Base-by-base conservation (phyloP, 208 protist genomes). In the Hexamita inflata region DNA sequence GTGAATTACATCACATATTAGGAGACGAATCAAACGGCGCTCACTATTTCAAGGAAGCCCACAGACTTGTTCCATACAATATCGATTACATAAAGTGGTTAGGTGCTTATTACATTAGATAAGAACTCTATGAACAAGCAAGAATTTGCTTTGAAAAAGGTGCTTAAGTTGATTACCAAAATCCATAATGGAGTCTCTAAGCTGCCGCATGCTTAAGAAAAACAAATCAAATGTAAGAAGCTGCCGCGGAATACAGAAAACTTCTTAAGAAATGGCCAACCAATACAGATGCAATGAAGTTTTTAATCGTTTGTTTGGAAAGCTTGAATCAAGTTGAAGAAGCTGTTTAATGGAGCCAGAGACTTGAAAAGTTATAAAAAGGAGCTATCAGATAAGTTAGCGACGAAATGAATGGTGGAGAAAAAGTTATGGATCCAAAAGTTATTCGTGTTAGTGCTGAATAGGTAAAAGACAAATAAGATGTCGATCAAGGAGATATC, bases 11-110 rank as follows among this genome's bases (percentile, higher is more conserved):
- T 34, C 28, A n/a, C 2, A 40, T 70, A 24, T 29, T n/a, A n/a
- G 64, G 64, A 35, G 64, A 70, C 9, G 64, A 70, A 38, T 15
- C 19, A 13, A 15, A 70, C 11, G 64, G 30, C 15, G 64, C 64
- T 49, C 64, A 70, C 35, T 49, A 70, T 40, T 70, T 70, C 64
- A 70, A 70, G 38, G 64, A 70, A 34, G 64, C 64, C 9, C 64
- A 70, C 35, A 40, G 64, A n/a, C 35, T 70, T n/a, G 64, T 70
- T 24, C 64, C 64, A 15, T 70, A 42, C n/a, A 49, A 45, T 49
- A 19, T 70, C 4, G 38, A 35, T 30, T 19, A 45, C 38, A 70
- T 70, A 28, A 70, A 70, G 9, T 70, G 64, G 64, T 38, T 70
- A 32, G 64, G 64, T 35, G 11, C 32, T 9, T 38, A 70, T 45